phyloP scores from a whole-genome alignment of 345 rosid species.

The Syzygium grande region DNA sequence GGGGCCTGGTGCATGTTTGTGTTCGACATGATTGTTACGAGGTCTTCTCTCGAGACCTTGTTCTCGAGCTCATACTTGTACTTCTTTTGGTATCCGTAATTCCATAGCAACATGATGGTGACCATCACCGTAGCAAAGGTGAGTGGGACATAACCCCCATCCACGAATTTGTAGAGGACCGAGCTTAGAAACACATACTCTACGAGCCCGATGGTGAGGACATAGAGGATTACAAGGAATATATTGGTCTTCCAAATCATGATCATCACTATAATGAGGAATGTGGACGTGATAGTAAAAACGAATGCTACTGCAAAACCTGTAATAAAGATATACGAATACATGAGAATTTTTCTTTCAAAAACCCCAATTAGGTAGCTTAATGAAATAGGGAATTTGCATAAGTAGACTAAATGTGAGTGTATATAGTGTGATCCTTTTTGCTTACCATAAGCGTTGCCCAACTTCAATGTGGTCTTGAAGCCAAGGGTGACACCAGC shows the following conservation, averaged over 20 bases:
- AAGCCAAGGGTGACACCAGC: slow-evolving; percentile 21
- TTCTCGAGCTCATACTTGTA: slow-evolving; percentile 11
- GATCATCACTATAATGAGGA: slow-evolving; percentile 22
- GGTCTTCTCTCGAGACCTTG: slow-evolving; percentile 1
- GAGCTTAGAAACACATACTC: slow-evolving; percentile 11
- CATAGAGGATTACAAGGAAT: slow-evolving; percentile 7
- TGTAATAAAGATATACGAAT: background rate
- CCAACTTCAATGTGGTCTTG: slow-evolving; percentile 12
- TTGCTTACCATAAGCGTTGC: slow-evolving; percentile 28
- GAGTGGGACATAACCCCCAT: slow-evolving; percentile 26
- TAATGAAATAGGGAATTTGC: background rate
- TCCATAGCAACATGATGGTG: slow-evolving; percentile 18
- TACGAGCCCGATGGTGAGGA: slow-evolving; percentile 1
- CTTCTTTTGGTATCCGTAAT: slow-evolving; percentile 14
- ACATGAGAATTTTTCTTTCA: background rate
- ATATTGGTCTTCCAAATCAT: slow-evolving; percentile 27
- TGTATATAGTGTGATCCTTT: background rate
- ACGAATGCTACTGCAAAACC: slow-evolving; percentile 21
- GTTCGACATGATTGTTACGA: background rate
- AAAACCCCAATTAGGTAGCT: background rate
- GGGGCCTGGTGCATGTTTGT: background rate
- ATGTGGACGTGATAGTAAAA: slow-evolving; percentile 11
- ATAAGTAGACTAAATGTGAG: background rate
- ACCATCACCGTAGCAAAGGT: slow-evolving; percentile 4
- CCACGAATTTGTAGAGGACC: too few species aligned